Base-by-base conservation (phyloP, 768 basidiomycete genomes). In the Lactarius trivialis region DNA sequence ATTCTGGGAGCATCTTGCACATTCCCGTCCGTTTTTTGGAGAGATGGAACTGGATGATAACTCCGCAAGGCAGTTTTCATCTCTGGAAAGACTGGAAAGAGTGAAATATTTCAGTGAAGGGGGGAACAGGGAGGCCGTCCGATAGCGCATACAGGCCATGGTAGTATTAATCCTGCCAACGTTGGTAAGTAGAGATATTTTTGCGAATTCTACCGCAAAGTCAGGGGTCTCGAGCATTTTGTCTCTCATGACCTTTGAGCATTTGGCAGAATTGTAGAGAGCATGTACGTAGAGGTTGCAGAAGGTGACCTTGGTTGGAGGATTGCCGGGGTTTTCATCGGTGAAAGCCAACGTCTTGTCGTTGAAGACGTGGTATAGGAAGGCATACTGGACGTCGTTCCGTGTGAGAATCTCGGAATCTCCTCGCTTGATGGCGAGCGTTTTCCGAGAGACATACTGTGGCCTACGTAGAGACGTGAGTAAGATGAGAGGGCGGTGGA, bases 101-200 rank as follows among this genome's bases (percentile, higher is more conserved):
- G 65, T 58, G 41, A 39, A 37, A 24, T 37, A 49, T 50, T 48
- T 52, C 58, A 59, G 60, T 61, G n/a, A 61, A 65, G 56, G 56
- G 51, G 58, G 49, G 21, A 56, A 56, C 37, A 26, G 48, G 39
- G 45, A 54, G 33, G 32, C 11, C 17, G 28, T 28, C 26, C 12
- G 14, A 60, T 51, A 63, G 59, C 64, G 73, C 85, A 77, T 74
- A 89, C 85, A 87, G 56, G 91, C 91, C 84, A 93, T 86, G 34
- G 93, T 94, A 41, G 93, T 95, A 71, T 94, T 95, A 74, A 95
- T 90, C 65, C 91, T 79, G 28, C 93, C 93, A 52, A 93, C 88
- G 70, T 96, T 96, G 56, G 91, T 91, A 57, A 94, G 77, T 36
- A 94, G 78, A 30, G 88, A 86, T 39, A 94, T 83, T 75, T 93